Percentiles rank a stretch among this genome's conserved stretches.
phyloP scores from a whole-genome alignment of 495 filamentous ascomycete species.

The Talaromyces nanjingensis region DNA sequence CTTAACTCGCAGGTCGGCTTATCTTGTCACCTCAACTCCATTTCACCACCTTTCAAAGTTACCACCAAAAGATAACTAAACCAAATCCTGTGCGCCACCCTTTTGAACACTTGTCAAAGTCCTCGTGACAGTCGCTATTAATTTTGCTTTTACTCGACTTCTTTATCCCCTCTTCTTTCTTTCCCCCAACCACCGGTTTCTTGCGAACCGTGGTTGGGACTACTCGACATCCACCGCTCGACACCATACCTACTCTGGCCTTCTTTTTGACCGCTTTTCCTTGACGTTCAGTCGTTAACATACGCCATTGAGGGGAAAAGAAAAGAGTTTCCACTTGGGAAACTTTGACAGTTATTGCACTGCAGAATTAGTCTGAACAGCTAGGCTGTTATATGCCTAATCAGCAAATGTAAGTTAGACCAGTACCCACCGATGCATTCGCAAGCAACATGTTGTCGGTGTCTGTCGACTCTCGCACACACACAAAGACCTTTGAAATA shows the following conservation, averaged over 20 bases:
- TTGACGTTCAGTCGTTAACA: not conserved
- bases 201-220: conserved; percentile 1
- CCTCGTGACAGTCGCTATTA: not conserved
- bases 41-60: not conserved
- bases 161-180: not conserved
- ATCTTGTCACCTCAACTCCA: not conserved
- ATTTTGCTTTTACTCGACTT: not conserved
- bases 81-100: not conserved
- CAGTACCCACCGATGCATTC: not conserved
- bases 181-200: not conserved
- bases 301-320: not conserved
- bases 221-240: not conserved
- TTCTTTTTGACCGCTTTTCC: conserved; percentile 3
- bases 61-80: not conserved
- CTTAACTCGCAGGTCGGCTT: not conserved
- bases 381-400: not conserved
- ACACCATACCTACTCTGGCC: not conserved
- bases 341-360: not conserved
- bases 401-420: conserved; percentile 3
- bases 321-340: not conserved
- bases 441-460: not conserved
- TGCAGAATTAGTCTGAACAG: not conserved
- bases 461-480: not conserved
- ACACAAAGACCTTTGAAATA: not conserved
- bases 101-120: not conserved